Conservation (phyloP, 2,329 filamentous ascomycete genomes). For the Fusarium continuum region DNA sequence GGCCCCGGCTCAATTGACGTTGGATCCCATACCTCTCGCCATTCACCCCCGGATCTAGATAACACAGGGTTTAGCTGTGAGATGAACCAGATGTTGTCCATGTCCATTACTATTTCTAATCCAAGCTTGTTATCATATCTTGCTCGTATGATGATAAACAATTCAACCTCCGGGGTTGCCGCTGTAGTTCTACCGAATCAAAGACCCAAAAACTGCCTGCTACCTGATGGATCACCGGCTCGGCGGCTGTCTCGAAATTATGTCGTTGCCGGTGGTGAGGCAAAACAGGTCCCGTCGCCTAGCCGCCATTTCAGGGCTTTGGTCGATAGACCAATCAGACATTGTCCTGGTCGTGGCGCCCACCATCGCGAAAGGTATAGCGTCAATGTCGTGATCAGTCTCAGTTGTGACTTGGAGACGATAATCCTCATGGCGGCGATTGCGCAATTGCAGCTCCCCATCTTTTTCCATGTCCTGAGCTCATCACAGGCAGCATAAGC, state of each 20-base stretch:
- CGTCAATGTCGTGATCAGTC: slow-evolving; percentile 63
- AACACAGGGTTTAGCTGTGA: slow-evolving; percentile 19
- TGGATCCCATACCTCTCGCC: background rate
- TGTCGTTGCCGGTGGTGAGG: slow-evolving; percentile 37
- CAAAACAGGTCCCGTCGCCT: slow-evolving; percentile 39
- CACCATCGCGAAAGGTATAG: slow-evolving; percentile 59
- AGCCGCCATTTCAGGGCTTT: slow-evolving; percentile 37
- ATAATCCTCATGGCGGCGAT: slow-evolving; percentile 48
- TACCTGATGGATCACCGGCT: slow-evolving; percentile 38
- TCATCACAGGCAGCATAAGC: slow-evolving; percentile 33
- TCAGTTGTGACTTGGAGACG: slow-evolving; percentile 46
- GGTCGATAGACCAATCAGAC: slow-evolving; percentile 49
- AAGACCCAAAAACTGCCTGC: slow-evolving; percentile 21
- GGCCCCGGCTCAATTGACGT: slow-evolving; percentile 11
- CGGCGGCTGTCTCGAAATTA: slow-evolving; percentile 37
- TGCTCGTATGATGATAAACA: background rate
- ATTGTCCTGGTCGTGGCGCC: slow-evolving; percentile 29
- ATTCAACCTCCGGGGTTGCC: slow-evolving; percentile 20
- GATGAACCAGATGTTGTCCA: slow-evolving; percentile 8
- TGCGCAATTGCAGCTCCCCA: slow-evolving; percentile 49
- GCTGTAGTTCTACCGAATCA: slow-evolving; percentile 15
- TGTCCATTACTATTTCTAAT: slow-evolving; percentile 33
- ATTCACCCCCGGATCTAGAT: slow-evolving; percentile 16
- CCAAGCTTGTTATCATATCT: background rate
- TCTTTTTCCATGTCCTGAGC: slow-evolving; percentile 38